Base-by-base conservation (phyloP, 2,329 filamentous ascomycete genomes). In the Pleurostoma richardsiae region DNA sequence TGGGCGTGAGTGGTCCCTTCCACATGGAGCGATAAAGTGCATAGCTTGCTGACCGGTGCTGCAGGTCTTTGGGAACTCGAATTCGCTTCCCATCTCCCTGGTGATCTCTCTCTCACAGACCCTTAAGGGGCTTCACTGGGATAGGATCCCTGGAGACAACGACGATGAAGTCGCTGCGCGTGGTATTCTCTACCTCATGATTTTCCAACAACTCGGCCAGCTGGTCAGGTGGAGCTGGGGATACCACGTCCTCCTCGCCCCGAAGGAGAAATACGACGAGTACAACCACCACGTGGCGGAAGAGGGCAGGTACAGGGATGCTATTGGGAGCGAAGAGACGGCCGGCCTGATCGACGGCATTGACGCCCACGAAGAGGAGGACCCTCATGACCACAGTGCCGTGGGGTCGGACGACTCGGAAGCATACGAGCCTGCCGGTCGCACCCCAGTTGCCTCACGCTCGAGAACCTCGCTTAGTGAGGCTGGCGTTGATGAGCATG, bases 181-280 rank as follows among this genome's bases (percentile, higher is more conserved):
- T 51, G 94, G 94, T 49, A 97, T 99, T 51, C 73, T 99, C 1
- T 99, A 99, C 61, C 78, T 99, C 8, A 77, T 99, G 51, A 95
- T 99, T 55, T 99, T 99, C 70, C 94, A 99, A 69, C 94, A 99
- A 65, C 80, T 99, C 3, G 94, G 94, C 27, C 94, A 99, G 67
- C 74, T 97, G 29, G 85, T 99, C 26, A 82, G 94, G 49, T 99
- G 94, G 94, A 96, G 89, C 52, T 99, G 94, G 94, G 94, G 94
- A 8, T 97, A 96, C 66, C 90, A 96, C 58, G 85, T 97, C 36
- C 75, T 99, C 19, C 74, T 99, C n/a, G 91, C 91, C 19, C 90
- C 92, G 19, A 86, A 89, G 54, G 82, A 85, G 42, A 80, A 79
- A 52, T 89, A 88, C 58, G 72, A 77, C 10, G 82, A 87, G 45